Percentiles rank a stretch among this genome's conserved stretches.
These are phyloP conservation scores for Colletotrichum tanaceti DNA, from an alignment of 2,329 filamentous ascomycete species.

Conservation along the genomic window DNA sequence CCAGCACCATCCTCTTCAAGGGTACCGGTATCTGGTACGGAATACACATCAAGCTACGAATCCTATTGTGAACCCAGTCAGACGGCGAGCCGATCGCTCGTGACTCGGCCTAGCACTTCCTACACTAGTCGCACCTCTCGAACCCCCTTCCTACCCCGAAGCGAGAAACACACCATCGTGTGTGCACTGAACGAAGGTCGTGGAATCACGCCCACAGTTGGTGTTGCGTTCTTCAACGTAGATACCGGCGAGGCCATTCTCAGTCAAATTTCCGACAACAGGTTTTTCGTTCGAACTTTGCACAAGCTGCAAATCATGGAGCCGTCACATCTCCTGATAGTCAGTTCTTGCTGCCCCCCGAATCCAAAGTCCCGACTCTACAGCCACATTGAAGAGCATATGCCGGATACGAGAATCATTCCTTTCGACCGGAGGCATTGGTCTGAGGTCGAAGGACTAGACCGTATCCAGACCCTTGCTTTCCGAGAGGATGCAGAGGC, in stretches of 20 bases:
- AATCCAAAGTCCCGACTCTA: slow-evolving; percentile 79
- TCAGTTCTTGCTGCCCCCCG: slow-evolving; percentile 73
- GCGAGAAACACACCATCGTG: slow-evolving; percentile 76
- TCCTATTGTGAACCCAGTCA: neutral
- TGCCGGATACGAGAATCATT: slow-evolving; percentile 71
- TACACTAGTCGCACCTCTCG: slow-evolving; percentile 59
- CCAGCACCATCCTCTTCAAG: slow-evolving; percentile 2
- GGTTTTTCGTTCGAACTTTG: slow-evolving; percentile 88
- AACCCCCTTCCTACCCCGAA: slow-evolving; percentile 55
- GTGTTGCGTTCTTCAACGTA: slow-evolving; percentile 87
- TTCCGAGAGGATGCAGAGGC: slow-evolving; percentile 84
- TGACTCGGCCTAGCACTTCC: slow-evolving; percentile 52
- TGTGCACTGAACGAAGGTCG: slow-evolving; percentile 90
- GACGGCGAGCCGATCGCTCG: neutral
- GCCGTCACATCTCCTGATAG: slow-evolving; percentile 83
- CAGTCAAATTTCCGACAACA: slow-evolving; percentile 92
- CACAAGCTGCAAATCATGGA: slow-evolving; percentile 87
- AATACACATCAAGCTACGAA: slow-evolving; percentile 16
- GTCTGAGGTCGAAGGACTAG: slow-evolving; percentile 81
- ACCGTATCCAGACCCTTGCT: slow-evolving; percentile 82
- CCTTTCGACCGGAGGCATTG: slow-evolving; percentile 82
- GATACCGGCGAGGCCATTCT: slow-evolving; percentile 86
- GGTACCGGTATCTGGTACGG: neutral
- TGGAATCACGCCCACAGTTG: slow-evolving; percentile 86
- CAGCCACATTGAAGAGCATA: slow-evolving; percentile 78